These are phyloP conservation scores for Apiotrichum domesticum DNA, from an alignment of 1,284 basidiomycete species.

Conservation along the genomic window DNA sequence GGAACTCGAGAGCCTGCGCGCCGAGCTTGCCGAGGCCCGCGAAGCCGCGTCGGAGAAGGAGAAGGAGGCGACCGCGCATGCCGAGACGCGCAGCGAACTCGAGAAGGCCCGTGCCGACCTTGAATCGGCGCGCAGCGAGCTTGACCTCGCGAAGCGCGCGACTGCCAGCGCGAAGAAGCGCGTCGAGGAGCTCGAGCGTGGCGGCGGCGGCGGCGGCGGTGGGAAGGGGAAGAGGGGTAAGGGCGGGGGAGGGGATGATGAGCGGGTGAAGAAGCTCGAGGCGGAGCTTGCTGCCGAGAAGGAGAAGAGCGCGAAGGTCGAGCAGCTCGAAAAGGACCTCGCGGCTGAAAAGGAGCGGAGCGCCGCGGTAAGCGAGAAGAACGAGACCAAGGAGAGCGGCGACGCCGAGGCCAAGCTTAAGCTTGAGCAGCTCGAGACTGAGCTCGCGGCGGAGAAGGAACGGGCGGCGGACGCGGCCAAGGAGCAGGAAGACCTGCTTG, in stretches of 20 bases:
- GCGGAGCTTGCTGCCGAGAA: not conserved
- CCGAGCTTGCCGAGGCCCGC: constrained; percentile 26
- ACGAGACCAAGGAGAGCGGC: no score
- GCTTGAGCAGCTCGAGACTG: constrained; percentile 20
- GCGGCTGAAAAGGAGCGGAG: no score
- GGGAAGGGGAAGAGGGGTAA: constrained; percentile 17
- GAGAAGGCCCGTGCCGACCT: constrained; percentile 27
- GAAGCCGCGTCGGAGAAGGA: constrained; percentile 19
- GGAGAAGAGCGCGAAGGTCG: constrained; percentile 2
- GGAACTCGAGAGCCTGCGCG: constrained; percentile 27
- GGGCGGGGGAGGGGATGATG: constrained; percentile 15
- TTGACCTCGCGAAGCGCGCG: constrained; percentile 6
- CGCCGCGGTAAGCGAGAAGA: no score
- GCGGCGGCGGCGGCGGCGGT: not conserved
- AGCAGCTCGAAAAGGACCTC: not conserved
- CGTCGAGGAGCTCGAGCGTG: constrained; percentile 18
- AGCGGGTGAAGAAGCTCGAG: not conserved
- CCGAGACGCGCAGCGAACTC: constrained; percentile 26
- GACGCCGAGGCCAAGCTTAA: constrained; percentile 7
- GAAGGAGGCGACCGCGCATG: constrained; percentile 20
- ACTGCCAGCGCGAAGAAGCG: constrained; percentile 10
- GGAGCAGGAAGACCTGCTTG: constrained; percentile 90
- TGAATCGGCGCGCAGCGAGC: constrained; percentile 17
- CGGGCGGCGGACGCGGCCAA: constrained; percentile 76
- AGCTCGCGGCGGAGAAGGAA: constrained; percentile 56